These are phyloP conservation scores for Aureobasidium sp. DNA, from an alignment of 2,329 filamentous ascomycete genomes.

Conservation along the genomic window DNA sequence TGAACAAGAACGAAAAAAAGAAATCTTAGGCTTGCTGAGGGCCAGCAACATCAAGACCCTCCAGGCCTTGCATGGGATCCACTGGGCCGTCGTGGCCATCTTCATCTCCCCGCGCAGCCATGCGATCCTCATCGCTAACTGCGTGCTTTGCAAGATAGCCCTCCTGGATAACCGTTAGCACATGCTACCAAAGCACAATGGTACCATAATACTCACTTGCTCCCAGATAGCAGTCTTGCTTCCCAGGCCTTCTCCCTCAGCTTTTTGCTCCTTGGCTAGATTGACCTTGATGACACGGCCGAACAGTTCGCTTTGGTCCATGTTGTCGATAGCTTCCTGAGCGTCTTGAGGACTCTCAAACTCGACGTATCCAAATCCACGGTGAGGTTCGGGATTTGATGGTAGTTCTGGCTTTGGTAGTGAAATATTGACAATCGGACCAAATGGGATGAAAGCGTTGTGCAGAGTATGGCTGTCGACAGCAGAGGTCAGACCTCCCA, in stretches of 20 bases:
- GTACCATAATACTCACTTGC: constrained; percentile 56
- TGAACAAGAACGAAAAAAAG: not conserved
- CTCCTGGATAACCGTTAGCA: constrained; percentile 52
- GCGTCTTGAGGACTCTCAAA: constrained; percentile 82
- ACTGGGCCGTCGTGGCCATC: constrained; percentile 46
- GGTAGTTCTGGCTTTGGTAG: constrained; percentile 80
- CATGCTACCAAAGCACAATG: not conserved
- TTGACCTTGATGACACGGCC: constrained; percentile 88
- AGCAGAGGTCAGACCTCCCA: constrained; percentile 75
- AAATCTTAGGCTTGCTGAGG: constrained; percentile 61
- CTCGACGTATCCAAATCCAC: constrained; percentile 95
- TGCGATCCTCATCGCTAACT: constrained; percentile 68
- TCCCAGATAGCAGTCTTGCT: constrained; percentile 96
- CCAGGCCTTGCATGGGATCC: constrained; percentile 93
- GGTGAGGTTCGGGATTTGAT: constrained; percentile 69
- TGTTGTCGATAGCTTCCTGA: constrained; percentile 94
- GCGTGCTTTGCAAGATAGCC: constrained; percentile 86
- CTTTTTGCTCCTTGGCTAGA: constrained; percentile 84
- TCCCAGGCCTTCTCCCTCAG: constrained; percentile 75
- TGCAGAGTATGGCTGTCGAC: constrained; percentile 70
- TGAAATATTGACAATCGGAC: constrained; percentile 86
- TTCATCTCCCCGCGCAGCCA: constrained; percentile 45
- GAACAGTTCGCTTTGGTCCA: constrained; percentile 95
- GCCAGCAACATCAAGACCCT: constrained; percentile 88
- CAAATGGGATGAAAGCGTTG: constrained; percentile 93